phyloP scores from a whole-genome alignment of 2,329 filamentous ascomycete species.

The Rosellinia necatrix region DNA sequence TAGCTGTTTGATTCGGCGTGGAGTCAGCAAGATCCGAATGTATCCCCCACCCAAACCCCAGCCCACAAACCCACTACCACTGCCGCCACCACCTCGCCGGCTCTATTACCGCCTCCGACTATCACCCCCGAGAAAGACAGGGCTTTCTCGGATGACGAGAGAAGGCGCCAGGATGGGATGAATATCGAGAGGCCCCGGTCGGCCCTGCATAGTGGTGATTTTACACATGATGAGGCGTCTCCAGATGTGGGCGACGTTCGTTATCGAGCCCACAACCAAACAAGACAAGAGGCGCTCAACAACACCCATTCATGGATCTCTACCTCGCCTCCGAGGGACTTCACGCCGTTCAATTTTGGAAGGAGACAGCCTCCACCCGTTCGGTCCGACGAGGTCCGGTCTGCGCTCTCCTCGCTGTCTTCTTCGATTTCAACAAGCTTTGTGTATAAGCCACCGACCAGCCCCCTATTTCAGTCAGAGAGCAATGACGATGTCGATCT shows the following conservation, averaged over 20 bases:
- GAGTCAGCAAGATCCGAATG: constrained; percentile 37
- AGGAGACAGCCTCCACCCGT: constrained; percentile 40
- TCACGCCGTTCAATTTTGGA: constrained; percentile 52
- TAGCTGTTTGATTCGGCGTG: constrained; percentile 46
- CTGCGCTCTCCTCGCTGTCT: constrained; percentile 64
- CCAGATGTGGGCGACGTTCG: constrained; percentile 31
- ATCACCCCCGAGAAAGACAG: constrained; percentile 53
- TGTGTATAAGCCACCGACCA: constrained; percentile 85
- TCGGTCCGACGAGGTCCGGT: constrained; percentile 45
- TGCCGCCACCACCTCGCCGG: constrained; percentile 44
- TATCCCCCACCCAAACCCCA: constrained; percentile 45
- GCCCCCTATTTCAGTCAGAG: constrained; percentile 85
- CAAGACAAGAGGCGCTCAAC: constrained; percentile 20
- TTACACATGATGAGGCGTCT: constrained; percentile 54
- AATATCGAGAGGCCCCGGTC: constrained; percentile 84
- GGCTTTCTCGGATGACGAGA: constrained; percentile 44
- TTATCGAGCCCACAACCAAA: constrained; percentile 27
- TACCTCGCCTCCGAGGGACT: constrained; percentile 61
- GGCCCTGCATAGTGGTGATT: constrained; percentile 70
- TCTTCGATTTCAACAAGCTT: constrained; percentile 81
- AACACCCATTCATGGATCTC: constrained; percentile 51
- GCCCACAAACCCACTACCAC: constrained; percentile 42
- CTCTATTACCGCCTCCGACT: constrained; percentile 51
- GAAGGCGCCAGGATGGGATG: constrained; percentile 57
- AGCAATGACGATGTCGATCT: constrained; percentile 80